Base-by-base conservation (phyloP, 1,139 yeast genomes). In the Sugiyamaella grinbergsii region DNA sequence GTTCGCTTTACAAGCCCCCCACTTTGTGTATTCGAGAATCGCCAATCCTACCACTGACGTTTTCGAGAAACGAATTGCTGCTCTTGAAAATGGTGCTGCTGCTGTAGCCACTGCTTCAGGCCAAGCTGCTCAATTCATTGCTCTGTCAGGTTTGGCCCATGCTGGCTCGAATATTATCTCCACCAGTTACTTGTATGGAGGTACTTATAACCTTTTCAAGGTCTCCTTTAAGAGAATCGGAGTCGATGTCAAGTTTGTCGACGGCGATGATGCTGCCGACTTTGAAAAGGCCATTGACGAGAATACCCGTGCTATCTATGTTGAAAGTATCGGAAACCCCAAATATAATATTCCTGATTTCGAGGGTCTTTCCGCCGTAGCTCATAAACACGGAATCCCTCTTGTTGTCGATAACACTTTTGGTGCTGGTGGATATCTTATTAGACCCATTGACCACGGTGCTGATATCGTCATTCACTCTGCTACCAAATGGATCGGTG, bases 401-500 rank as follows among this genome's bases (percentile, higher is more conserved):
- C 82, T 93, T 47, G 93, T 93, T 51, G 96, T 88, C 42, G 98
- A 93, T 74, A 93, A 93, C 80, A 93, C 98, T 26, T 91, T 91
- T 64, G 98, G 96, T 66, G 97, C 97, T 42, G 97, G 96, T 70
- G 98, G 98, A 47, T 90, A 73, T 76, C 79, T 87, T 63, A 79
- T 89, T 56, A 83, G 80, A 62, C 98, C 98, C 57, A 71, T 93
- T 60, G 86, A 85, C 56, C 86, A 80, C 63, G 98, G 98, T 59
- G 98, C 89, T 39, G 95, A 89, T 67, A 85, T 89, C 56, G 79
- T 81, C 29, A 76, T 79, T 22, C 96, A 91, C 71, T 90, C 97
- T 52, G 96, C 97, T 50, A 93, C 98, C 52, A 93, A 93, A 72
- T 93, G 97, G 96, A 90, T 93, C 61, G 96, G 96, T 59, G 98